These are phyloP conservation scores for Agrostemma githago DNA, from an alignment of 148 eudicot genomes.

Conservation along the genomic window DNA sequence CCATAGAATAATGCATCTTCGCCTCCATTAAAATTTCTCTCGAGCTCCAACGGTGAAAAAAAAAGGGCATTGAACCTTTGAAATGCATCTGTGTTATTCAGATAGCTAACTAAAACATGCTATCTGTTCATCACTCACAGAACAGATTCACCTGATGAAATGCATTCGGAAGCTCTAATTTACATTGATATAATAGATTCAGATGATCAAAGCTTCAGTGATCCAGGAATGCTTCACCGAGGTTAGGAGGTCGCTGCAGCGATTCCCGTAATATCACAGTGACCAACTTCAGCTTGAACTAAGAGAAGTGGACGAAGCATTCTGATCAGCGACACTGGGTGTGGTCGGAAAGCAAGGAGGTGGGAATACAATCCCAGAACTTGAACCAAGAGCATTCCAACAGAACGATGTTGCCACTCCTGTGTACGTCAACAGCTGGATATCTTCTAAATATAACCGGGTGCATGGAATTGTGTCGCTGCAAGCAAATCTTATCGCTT, in stretches of 20 bases:
- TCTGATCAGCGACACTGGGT: slow-evolving; percentile 25
- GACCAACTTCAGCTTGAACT: slow-evolving; percentile 12
- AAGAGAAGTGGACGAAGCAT: slow-evolving; percentile 21
- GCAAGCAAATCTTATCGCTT: slow-evolving; percentile 72
- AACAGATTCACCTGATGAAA: background rate
- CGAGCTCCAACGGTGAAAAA: background rate
- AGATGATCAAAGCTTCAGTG: background rate
- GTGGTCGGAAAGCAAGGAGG: slow-evolving; percentile 49
- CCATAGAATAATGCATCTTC: background rate
- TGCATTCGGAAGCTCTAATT: background rate
- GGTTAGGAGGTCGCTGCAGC: slow-evolving; percentile 1
- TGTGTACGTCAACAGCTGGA: slow-evolving; percentile 43
- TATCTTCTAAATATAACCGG: slow-evolving; percentile 58
- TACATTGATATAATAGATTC: background rate
- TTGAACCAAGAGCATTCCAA: slow-evolving; percentile 78
- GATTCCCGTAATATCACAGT: background rate
- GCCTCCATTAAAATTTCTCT: background rate
- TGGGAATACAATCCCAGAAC: slow-evolving; percentile 59
- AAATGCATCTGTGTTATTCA: slow-evolving; percentile 4
- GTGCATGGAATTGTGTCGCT: slow-evolving; percentile 75
- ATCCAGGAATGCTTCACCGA: slow-evolving; percentile 8
- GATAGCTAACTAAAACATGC: slow-evolving; percentile 2
- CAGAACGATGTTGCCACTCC: slow-evolving; percentile 55
- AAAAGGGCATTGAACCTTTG: background rate
- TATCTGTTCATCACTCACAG: slow-evolving; percentile 5